phyloP scores from a whole-genome alignment of 192 early-diverging fungal genomes.

The Coemansia sp. region DNA sequence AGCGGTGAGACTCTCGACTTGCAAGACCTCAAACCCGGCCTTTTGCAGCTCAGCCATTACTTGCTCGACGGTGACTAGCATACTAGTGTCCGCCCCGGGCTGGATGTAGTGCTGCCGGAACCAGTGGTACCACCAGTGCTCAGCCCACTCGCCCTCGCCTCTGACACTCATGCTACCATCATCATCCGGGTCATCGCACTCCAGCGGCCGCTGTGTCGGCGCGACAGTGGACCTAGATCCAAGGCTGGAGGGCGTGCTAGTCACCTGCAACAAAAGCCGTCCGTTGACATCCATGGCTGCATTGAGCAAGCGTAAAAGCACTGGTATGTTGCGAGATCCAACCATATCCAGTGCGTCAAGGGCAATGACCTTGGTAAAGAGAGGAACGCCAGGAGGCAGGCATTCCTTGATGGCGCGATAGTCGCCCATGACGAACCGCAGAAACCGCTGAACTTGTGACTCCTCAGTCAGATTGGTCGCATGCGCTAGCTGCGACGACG shows the following conservation, averaged over 20 bases:
- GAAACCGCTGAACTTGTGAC: constrained; percentile 44
- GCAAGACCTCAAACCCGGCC: constrained; percentile 53
- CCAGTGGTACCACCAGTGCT: constrained; percentile 60
- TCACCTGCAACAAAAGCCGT: constrained; percentile 44
- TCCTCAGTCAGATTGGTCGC: constrained; percentile 48
- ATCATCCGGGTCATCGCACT: background rate
- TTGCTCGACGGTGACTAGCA: constrained; percentile 45
- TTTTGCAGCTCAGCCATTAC: constrained; percentile 51
- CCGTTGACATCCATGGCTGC: constrained; percentile 32
- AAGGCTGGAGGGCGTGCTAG: constrained; percentile 52
- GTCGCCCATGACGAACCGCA: constrained; percentile 52
- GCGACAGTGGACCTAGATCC: constrained; percentile 15
- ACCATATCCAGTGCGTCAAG: constrained; percentile 48
- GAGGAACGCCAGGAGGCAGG: constrained; percentile 42
- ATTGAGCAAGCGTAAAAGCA: constrained; percentile 35
- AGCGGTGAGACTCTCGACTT: constrained; percentile 53
- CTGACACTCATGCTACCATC: background rate
- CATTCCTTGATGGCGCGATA: constrained; percentile 44
- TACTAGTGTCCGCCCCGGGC: constrained; percentile 53
- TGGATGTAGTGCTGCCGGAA: constrained; percentile 51
- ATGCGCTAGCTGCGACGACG: constrained; percentile 45
- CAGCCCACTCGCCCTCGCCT: constrained; percentile 43
- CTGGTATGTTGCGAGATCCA: constrained; percentile 36
- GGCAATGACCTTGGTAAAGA: constrained; percentile 52
- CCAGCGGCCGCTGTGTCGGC: background rate